Evolutionary conservation across 2,329 filamentous ascomycete species (phyloP), one percentile per base, ranked within the genome.

Genomic region (Aspergillus quadrilineatus): DNA sequence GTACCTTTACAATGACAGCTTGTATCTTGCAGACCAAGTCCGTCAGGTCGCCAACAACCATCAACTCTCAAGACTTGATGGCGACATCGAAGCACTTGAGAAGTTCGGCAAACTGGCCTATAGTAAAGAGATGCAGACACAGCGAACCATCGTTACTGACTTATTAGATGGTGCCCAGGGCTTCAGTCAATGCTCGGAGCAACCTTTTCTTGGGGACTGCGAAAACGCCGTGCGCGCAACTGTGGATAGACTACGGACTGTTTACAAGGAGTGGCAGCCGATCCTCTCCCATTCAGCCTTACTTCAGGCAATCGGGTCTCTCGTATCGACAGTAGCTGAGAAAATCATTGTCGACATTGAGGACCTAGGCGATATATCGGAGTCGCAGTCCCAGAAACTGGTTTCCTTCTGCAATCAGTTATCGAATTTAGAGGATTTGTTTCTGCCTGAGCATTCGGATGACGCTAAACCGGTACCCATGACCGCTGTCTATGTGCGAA

Each of bases 1-100:
- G 79, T 80, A 85, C 52, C 78, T 86, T 45, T 88, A 87, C 73
- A 88, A 88, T 64, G 85, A 88, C 68, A 80, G 82, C 59, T 74
- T 80, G 44, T 82, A 83, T 55, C 76, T 88, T 4, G 79, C 82
- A 3, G 80, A 82, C 58, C 77, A 79, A 55, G 73, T 87, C 12
- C 77, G 78, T 14, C 63, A 71, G 8, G 74, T 85, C 55, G 70
- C 79, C 10, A 69, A 74, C n/a, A 70, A 78, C 34, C 75, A 80
- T 60, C 69, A 75, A 29, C 65, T 77, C n/a, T 68, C 82, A 1
- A 78, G 77, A 36, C 72, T 86, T n/a, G 75, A 78, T 32, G 64
- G 76, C 12, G 84, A 87, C 63, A 76, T 84, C 55, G 79, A 80
- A 55, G 75, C 79, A 1, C 77, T 87, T 17, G 80, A 85, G 57